phyloP scores from a whole-genome alignment of 2,329 filamentous ascomycete species.

The Penicillium sp. region DNA sequence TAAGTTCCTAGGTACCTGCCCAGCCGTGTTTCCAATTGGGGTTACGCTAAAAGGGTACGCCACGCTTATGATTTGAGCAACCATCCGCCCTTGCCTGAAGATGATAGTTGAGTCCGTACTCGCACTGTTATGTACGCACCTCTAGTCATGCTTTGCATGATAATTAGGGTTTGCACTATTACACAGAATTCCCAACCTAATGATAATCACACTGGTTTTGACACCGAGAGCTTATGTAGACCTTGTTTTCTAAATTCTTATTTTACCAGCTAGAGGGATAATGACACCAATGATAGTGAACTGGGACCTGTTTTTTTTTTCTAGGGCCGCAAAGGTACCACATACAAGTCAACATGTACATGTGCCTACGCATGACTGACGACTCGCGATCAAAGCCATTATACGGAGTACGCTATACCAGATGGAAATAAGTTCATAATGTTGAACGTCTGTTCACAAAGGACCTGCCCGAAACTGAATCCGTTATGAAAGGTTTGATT shows the following conservation, averaged over 20 bases:
- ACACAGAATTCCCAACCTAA: background rate
- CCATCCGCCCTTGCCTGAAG: slow-evolving; percentile 8
- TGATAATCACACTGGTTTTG: background rate
- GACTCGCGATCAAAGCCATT: background rate
- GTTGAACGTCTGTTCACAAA: background rate
- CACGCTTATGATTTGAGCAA: slow-evolving; percentile 20
- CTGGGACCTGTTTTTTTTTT: background rate
- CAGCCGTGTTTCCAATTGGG: slow-evolving; percentile 19
- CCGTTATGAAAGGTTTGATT: background rate
- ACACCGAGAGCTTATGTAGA: slow-evolving; percentile 4
- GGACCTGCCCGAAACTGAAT: background rate
- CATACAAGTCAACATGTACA: background rate
- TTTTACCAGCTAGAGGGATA: background rate
- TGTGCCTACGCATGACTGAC: slow-evolving; percentile 1
- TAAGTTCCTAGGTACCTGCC: slow-evolving; percentile 4
- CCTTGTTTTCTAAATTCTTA: background rate
- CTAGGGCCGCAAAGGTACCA: background rate
- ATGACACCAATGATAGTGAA: background rate
- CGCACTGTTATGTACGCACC: background rate
- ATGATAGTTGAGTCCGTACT: background rate
- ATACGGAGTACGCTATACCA: background rate
- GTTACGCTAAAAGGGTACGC: slow-evolving; percentile 18
- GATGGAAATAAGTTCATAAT: background rate
- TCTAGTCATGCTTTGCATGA: background rate
- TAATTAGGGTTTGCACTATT: slow-evolving; percentile 6